Evolutionary conservation across 2,329 filamentous ascomycete species (phyloP).

Genomic region (Periconia digitata): DNA sequence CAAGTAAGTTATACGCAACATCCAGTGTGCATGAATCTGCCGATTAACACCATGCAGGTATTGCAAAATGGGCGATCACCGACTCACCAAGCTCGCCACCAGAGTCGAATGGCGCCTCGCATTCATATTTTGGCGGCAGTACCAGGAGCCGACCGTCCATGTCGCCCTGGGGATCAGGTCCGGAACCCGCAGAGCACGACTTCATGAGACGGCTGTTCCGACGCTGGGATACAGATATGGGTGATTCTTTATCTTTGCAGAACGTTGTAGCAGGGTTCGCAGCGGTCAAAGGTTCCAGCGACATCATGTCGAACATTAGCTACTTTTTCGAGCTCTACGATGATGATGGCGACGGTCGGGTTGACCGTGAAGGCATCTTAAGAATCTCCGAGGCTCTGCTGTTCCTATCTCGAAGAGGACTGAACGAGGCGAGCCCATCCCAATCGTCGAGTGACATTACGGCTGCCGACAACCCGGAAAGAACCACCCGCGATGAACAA

Average conservation of each 20-base stretch:
- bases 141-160: conserved; percentile 44
- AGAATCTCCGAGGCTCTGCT: conserved; percentile 91
- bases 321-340: conserved; percentile 99
- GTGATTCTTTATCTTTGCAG: conserved; percentile 78
- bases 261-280: conserved; percentile 91
- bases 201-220: conserved; percentile 87
- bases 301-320: conserved; percentile 97
- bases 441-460: conserved; percentile 58
- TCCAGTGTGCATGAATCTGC: background rate
- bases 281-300: conserved; percentile 85
- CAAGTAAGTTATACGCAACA: conserved; percentile 45
- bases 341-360: conserved; percentile 84
- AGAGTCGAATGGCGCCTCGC: conserved; percentile 53
- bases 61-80: conserved; percentile 90
- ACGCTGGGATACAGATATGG: conserved; percentile 81
- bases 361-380: conserved; percentile 92
- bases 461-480: conserved; percentile 38
- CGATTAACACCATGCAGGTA: conserved; percentile 49
- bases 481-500: conserved; percentile 72
- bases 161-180: conserved; percentile 61
- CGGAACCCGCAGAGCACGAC: conserved; percentile 86
- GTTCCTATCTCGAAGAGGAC: conserved; percentile 85
- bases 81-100: conserved; percentile 72
- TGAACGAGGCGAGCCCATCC: conserved; percentile 71
- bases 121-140: conserved; percentile 58